These are phyloP conservation scores for Houttuynia cordata DNA, from an alignment of 164 flowering plant genomes.

Conservation along the genomic window DNA sequence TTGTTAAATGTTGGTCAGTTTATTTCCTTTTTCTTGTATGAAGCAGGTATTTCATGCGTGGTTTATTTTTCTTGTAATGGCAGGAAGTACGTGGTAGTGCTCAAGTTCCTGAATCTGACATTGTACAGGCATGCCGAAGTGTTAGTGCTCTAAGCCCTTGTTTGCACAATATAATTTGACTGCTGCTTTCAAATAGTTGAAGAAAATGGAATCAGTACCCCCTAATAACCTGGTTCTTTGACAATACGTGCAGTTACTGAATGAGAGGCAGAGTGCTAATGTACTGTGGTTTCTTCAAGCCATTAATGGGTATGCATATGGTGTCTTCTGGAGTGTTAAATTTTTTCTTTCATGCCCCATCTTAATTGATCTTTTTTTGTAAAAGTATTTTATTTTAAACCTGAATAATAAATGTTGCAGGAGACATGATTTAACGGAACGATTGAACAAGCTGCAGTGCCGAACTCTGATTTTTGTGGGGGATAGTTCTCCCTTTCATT, in stretches of 20 bases:
- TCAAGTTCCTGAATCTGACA: conserved; percentile 65
- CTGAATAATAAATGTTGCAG: conserved; percentile 19
- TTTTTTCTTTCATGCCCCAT: not conserved
- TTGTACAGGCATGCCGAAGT: conserved; percentile 74
- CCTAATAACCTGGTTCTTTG: not conserved
- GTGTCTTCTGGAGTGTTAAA: not conserved
- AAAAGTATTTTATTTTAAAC: not conserved
- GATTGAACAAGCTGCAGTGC: conserved; percentile 70
- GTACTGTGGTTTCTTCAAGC: conserved; percentile 75
- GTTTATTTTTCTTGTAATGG: not conserved
- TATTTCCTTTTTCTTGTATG: not conserved
- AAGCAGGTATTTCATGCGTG: not conserved
- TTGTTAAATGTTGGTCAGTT: not conserved
- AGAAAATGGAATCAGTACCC: no score
- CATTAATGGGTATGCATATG: conserved; percentile 42
- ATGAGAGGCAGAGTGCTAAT: conserved; percentile 66
- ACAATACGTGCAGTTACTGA: conserved; percentile 45
- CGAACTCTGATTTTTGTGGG: conserved; percentile 87
- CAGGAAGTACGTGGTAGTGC: conserved; percentile 71
- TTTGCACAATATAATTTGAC: not conserved
- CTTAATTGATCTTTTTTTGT: no score
- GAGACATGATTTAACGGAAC: conserved; percentile 71
- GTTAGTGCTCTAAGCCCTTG: conserved; percentile 29
- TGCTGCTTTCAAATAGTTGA: no score
- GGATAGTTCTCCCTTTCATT: conserved; percentile 69